Evolutionary conservation across 176 grass and related monocot species (phyloP), one percentile per base, ranked within the genome.

Genomic region (Triticum monococcum): DNA sequence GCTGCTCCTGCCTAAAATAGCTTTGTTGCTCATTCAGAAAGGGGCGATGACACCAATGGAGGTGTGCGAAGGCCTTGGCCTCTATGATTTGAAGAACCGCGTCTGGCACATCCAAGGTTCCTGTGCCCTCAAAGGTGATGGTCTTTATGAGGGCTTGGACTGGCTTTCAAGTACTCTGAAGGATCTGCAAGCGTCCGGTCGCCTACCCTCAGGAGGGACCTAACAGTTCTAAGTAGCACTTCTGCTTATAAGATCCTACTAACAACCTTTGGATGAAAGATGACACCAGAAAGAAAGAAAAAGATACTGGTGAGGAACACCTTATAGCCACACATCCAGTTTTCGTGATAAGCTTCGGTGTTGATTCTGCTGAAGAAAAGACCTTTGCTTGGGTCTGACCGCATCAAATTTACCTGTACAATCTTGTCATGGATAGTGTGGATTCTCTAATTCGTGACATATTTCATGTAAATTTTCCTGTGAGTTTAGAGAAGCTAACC

Each of bases 21-120:
- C 9, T 81, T 62, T 18, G 36, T 88, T 84, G 17, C 36, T 80
- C 52, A 48, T 56, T 50, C 66, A 92, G 93, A 95, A 87, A 89
- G 91, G 91, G 41, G 93, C 93, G 85, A 95, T 95, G 93, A 89
- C 91, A 61, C 84, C 91, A 13, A 80, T 87, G 86, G 93, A 95
- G 86, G 93, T 92, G 8, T 95, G 91, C 1, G 89, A 95, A 57
- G 91, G 91, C 31, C 91, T 95, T 66, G 93, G 91, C 22, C 88
- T 95, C 11, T 95, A 91, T 79, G 91, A 92, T 76, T 80, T 95
- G 84, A 92, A 84, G 89, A 92, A 92, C 69, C 86, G 88, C 45
- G 75, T 61, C 10, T 95, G 93, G 93, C 91, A 92, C 77, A 95
- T 95, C 66, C 91, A 95, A 85, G 91, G 91, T 46, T 91, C 91